Base-by-base conservation (phyloP, 768 basidiomycete genomes). In the Agaricus subrufescens region DNA sequence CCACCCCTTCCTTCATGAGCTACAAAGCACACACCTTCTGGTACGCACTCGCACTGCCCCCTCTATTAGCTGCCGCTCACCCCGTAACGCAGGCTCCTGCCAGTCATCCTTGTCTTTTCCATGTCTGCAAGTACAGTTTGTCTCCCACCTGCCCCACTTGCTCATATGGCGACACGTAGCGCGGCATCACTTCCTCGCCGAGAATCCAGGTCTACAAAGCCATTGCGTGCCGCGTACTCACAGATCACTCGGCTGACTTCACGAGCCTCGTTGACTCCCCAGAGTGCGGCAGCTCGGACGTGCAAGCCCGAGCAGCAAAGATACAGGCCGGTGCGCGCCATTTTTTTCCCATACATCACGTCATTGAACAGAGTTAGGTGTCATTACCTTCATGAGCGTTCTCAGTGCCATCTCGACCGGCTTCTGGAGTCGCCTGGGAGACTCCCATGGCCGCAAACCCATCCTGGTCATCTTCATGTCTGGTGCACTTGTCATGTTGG, bases 381-480 rank as follows among this genome's bases (percentile, higher is more conserved):
- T 95, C 69, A 85, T 86, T 2, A 84, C 89, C 10, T 79, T 79
- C 8, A 88, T 89, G 84, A 92, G 90, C 50, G 66, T 82, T 6
- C 75, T 97, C 40, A 88, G 89, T 50, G 90, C 91, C 1, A 71
- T 91, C 46, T 90, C 89, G 3, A 91, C 91, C 0, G 91, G 89
- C 0, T 89, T 86, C 73, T 97, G 94, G 94, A 90, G 90, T 50
- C 80, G 84, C 48, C 81, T 85, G 42, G 86, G 89, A 9, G 93
- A 95, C 66, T 70, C 76, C 8, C 72, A 85, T 60, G 94, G 94
- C 9, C 79, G 94, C 37, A 93, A 86, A 47, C 80, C 79, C 26
- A 81, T 95, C 44, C 80, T 95, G 55, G 80, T 81, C 2, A 67
- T 83, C 14, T 80, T 86, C 38, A 75, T 87, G 5, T 58, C 84